phyloP scores from a whole-genome alignment of 2,329 filamentous ascomycete genomes.

The Monilinia polystroma region DNA sequence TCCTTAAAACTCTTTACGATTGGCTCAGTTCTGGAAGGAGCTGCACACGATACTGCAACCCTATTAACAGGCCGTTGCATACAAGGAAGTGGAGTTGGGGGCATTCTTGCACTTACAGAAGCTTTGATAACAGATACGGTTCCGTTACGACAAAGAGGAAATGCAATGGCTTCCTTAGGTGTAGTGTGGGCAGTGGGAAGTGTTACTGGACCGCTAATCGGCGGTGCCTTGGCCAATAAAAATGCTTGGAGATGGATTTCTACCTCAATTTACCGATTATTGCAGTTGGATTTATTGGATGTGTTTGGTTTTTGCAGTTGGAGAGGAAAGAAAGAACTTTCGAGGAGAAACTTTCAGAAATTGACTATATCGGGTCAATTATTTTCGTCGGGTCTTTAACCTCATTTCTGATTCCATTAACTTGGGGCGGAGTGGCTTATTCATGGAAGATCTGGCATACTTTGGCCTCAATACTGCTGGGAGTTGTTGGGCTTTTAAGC shows the following conservation, averaged over 20 bases:
- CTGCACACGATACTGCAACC: constrained; percentile 33
- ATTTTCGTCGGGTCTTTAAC: constrained; percentile 60
- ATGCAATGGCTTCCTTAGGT: constrained; percentile 38
- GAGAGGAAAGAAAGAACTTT: constrained; percentile 39
- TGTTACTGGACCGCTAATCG: constrained; percentile 41
- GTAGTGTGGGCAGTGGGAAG: constrained; percentile 35
- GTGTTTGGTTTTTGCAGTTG: constrained; percentile 31
- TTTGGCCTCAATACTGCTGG: constrained; percentile 58
- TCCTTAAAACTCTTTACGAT: constrained; percentile 30
- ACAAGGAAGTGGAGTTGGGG: constrained; percentile 52
- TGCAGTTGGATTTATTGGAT: constrained; percentile 26
- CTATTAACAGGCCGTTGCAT: constrained; percentile 42
- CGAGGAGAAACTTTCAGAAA: constrained; percentile 26
- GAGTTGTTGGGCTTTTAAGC: constrained; percentile 48
- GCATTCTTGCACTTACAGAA: constrained; percentile 47
- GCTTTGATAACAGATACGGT: constrained; percentile 49
- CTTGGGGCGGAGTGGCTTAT: constrained; percentile 63
- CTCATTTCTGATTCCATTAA: constrained; percentile 59
- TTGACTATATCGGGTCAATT: constrained; percentile 63
- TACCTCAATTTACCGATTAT: constrained; percentile 34
- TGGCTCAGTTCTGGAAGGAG: constrained; percentile 38
- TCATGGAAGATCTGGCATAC: constrained; percentile 60
- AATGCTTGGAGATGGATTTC: constrained; percentile 38
- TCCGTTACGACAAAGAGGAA: constrained; percentile 43
- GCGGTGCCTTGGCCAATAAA: constrained; percentile 44